A percentile compares a stretch with the other conserved stretches of the same genome.
Conservation (phyloP, 352 stramenopile species). For the Nothophytophthora sp. region DNA sequence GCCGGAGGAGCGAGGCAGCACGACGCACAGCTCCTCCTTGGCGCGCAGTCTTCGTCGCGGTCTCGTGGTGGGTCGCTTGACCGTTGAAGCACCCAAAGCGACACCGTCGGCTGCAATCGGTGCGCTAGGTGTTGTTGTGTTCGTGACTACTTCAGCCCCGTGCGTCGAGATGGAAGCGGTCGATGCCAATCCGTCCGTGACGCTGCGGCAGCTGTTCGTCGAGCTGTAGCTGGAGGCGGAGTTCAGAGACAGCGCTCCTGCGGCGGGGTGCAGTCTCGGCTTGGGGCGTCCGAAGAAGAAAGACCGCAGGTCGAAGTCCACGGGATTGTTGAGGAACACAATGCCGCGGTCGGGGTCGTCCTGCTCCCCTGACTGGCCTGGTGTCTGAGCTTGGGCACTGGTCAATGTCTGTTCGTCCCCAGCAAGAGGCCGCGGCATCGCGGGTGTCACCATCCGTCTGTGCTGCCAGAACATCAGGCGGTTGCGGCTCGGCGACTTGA, state of each 20-base stretch:
- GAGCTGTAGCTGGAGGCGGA: constrained; percentile 23
- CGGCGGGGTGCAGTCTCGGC: constrained; percentile 1
- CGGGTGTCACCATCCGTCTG: constrained; percentile 15
- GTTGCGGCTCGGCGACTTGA: constrained; percentile 6
- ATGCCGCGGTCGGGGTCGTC: constrained; percentile 20
- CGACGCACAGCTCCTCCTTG: constrained; percentile 62
- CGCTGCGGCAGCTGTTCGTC: constrained; percentile 9
- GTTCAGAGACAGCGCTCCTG: constrained; percentile 7
- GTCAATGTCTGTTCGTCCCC: constrained; percentile 7
- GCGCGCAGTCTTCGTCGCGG: constrained; percentile 33
- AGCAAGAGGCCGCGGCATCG: constrained; percentile 1
- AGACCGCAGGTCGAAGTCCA: constrained; percentile 22
- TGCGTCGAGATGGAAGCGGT: neutral
- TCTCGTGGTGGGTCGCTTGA: constrained; percentile 2
- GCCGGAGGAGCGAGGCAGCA: constrained; percentile 31
- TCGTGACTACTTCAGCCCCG: neutral
- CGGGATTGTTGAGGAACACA: constrained; percentile 28
- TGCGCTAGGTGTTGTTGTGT: neutral
- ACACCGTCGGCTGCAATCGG: neutral
- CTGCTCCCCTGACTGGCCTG: neutral
- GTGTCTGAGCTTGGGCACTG: neutral
- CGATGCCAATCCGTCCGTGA: constrained; percentile 1
- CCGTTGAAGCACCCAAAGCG: neutral
- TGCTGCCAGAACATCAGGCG: constrained; percentile 18
- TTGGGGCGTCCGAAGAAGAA: constrained; percentile 18